Conservation (phyloP, 1,284 basidiomycete species). For the Ganoderma leucocontextum region DNA sequence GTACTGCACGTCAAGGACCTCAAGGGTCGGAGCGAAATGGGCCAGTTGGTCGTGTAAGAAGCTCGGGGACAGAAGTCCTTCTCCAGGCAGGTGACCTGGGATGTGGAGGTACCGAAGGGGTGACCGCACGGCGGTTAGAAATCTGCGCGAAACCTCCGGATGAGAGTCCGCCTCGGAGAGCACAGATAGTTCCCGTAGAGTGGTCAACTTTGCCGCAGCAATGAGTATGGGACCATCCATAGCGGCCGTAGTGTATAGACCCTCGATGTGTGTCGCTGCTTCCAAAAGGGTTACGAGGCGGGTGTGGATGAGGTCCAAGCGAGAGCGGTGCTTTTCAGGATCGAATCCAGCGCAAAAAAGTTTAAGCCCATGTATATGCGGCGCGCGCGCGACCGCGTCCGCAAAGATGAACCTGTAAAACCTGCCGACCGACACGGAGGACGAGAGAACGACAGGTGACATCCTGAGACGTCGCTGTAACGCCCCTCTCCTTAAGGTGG, state of each 20-base stretch:
- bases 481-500: neutral
- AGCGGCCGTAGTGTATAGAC: neutral
- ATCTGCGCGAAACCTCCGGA: neutral
- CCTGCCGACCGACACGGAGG: neutral
- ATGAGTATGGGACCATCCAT: neutral
- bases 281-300: neutral
- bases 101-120: neutral
- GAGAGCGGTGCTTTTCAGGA: neutral
- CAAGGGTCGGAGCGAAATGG: neutral
- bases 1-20: neutral
- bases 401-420: neutral
- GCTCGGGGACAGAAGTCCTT: neutral
- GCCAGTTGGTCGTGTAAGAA: neutral
- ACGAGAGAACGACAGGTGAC: neutral
- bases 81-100: neutral
- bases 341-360: neutral
- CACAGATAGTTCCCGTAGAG: neutral
- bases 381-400: neutral
- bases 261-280: neutral
- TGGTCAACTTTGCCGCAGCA: neutral
- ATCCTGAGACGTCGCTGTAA: neutral
- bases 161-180: neutral
- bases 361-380: neutral
- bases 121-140: neutral
- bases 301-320: too few species aligned